Base-by-base conservation (phyloP, 2,329 filamentous ascomycete genomes). In the Ploettnerulaceae sp. region DNA sequence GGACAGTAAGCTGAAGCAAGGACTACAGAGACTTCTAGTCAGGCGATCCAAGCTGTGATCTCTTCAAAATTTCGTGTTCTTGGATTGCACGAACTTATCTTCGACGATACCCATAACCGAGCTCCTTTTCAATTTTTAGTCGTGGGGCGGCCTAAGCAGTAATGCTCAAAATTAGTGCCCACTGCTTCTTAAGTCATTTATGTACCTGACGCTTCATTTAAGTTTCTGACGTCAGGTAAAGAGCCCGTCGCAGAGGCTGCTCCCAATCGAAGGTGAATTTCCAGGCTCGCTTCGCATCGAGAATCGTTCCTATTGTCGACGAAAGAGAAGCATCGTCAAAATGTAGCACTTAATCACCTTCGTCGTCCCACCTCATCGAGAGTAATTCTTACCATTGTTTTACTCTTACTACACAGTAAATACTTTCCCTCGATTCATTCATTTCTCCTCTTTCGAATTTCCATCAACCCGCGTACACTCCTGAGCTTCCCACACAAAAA, bases 1-100 rank as follows among this genome's bases (percentile, higher is more conserved):
- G 79, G 72, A 71, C 35, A 60, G 69, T 6, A 68, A 67, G 40
- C 67, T 89, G 61, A 79, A 79, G 20, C 61, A 62, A 26, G 82
- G 81, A 1, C 66, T 88, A 45, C 71, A 78, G 63, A 76, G 70
- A 53, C 67, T 86, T 57, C 56, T 74, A 26, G 66, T 73, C 7
- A 34, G 44, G 5, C 52, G 55, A 51, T 55, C 58, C 3, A 63
- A 64, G 43, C 51, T 63, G 17, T 63, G 40, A 15, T 41, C 28
- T 5, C 3, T 4, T 26, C 41, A 24, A 7, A 7, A 28, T 7
- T 28, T 28, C 7, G 12, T 7, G 25, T 28, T 28, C 12, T 28
- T 28, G 7, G 7, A n/a, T 11, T 8, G 26, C 9, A 29, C 7
- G 11, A n/a, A 4, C 14, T 29, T 4, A n/a, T 29, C 14, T 11